These are phyloP conservation scores for Paratinospora sagittata DNA, from an alignment of 164 flowering plant species.

Conservation along the genomic window DNA sequence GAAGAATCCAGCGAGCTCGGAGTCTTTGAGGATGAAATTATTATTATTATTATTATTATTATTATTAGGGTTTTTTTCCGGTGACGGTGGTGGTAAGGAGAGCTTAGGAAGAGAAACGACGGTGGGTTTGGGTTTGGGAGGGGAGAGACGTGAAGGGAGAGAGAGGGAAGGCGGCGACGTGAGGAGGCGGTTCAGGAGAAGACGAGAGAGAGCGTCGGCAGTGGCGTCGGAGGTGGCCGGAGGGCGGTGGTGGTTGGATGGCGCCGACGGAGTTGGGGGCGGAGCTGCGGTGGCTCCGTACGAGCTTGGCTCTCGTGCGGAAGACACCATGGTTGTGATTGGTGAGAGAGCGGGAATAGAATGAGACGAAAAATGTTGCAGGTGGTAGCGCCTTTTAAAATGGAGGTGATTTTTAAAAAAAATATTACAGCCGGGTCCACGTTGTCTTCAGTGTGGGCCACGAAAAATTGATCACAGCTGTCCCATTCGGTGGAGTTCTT, in stretches of 20 bases:
- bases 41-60: too few relatives aligned
- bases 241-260: conserved; percentile 21
- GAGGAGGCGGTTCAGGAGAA: conserved; percentile 48
- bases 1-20: conserved; percentile 49
- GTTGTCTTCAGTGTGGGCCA: not conserved
- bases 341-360: not conserved
- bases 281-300: conserved; percentile 53
- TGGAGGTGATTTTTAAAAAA: too few relatives aligned
- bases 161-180: conserved; percentile 48
- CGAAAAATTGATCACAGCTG: too few relatives aligned
- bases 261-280: conserved; percentile 74
- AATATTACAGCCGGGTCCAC: too few relatives aligned
- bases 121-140: conserved; percentile 22
- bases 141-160: conserved; percentile 42
- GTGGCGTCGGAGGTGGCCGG: conserved; percentile 31
- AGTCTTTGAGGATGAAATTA: conserved; percentile 10
- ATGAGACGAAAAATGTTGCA: not conserved
- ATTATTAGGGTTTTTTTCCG: conserved; percentile 12
- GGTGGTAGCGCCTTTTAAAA: too few relatives aligned
- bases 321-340: not conserved
- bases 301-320: not conserved
- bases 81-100: conserved; percentile 34
- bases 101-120: conserved; percentile 25
- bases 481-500: too few relatives aligned
- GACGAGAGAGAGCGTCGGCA: conserved; percentile 39